Percentiles rank a stretch among this genome's conserved stretches.
Conservation (phyloP, 768 basidiomycete genomes). For the Daedaleopsis nitida region DNA sequence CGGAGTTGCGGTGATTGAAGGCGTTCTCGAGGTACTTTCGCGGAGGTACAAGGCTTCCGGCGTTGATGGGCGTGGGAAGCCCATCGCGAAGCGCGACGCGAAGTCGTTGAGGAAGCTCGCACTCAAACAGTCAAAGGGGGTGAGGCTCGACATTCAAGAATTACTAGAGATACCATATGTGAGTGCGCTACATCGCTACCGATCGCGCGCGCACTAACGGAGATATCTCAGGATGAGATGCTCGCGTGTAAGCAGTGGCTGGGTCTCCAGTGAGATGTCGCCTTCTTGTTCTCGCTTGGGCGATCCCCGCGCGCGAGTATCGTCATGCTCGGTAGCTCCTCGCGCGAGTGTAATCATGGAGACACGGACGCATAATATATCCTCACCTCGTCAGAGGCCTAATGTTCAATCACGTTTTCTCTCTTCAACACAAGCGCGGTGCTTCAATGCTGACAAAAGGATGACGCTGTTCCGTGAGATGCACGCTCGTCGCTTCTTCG, state of each 20-base stretch:
- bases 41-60: constrained; percentile 30
- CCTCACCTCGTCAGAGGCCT: background rate
- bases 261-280: background rate
- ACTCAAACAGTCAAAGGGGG: constrained; percentile 4
- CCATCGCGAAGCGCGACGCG: constrained; percentile 12
- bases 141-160: constrained; percentile 25
- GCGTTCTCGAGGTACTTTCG: constrained; percentile 41
- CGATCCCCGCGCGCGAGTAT: too few relatives aligned
- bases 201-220: background rate
- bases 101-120: constrained; percentile 18
- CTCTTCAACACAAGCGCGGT: too few relatives aligned
- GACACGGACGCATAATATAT: background rate
- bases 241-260: constrained; percentile 10
- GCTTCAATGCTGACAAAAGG: too few relatives aligned
- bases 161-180: constrained; percentile 22
- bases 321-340: too few relatives aligned
- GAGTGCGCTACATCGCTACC: background rate
- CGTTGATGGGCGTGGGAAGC: constrained; percentile 5
- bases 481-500: too few relatives aligned
- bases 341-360: too few relatives aligned
- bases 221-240: constrained; percentile 1
- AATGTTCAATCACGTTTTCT: too few relatives aligned
- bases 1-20: constrained; percentile 50
- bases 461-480: too few relatives aligned
- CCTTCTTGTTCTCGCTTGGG: too few relatives aligned